Conservation (phyloP, 768 basidiomycete genomes). For the Fibroporia radiculosa region DNA sequence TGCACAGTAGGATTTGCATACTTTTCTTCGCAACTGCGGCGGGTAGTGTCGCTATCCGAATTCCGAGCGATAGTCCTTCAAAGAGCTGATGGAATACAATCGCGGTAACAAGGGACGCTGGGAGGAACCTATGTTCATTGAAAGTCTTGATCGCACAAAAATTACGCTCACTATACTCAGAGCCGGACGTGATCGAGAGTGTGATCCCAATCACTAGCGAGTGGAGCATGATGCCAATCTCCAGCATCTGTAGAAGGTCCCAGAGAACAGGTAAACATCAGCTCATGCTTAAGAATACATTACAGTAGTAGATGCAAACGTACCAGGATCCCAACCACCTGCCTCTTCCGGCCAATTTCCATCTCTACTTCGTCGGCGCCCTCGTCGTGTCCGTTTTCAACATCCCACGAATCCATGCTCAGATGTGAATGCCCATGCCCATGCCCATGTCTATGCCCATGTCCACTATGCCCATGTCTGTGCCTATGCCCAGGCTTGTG, state of each 20-base stretch:
- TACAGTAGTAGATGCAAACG: constrained; percentile 16
- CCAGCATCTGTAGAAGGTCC: constrained; percentile 57
- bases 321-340: constrained; percentile 71
- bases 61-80: constrained; percentile 77
- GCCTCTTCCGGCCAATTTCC: constrained; percentile 37
- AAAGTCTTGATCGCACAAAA: neutral
- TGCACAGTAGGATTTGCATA: constrained; percentile 17
- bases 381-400: constrained; percentile 9
- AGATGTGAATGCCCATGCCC: constrained; percentile 16
- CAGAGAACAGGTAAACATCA: neutral
- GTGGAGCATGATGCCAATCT: constrained; percentile 82
- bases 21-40: constrained; percentile 20
- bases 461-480: neutral
- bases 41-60: constrained; percentile 67
- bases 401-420: constrained; percentile 16
- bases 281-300: neutral
- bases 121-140: neutral
- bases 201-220: constrained; percentile 77
- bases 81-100: constrained; percentile 81
- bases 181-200: constrained; percentile 56
- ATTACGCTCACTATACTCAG: constrained; percentile 61
- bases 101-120: constrained; percentile 62
- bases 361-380: constrained; percentile 8
- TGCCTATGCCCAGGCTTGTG: constrained; percentile 8
- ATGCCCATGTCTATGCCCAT: constrained; percentile 11